phyloP scores from a whole-genome alignment of 345 rosid species.

The Ailanthus altissimus region DNA sequence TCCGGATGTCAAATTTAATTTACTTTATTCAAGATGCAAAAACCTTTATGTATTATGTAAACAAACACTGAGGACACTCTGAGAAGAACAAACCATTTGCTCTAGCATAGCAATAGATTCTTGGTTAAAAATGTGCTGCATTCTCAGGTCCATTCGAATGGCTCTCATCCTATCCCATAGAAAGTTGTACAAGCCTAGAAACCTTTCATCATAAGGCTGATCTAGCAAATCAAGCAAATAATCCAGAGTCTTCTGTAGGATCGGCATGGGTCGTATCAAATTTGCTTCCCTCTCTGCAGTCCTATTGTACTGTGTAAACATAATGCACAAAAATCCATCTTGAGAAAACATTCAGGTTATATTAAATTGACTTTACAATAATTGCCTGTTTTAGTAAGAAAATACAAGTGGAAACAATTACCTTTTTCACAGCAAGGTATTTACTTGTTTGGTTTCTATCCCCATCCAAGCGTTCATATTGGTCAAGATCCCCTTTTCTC shows the following conservation, averaged over 20 bases:
- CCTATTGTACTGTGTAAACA: constrained; percentile 69
- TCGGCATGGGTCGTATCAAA: constrained; percentile 90
- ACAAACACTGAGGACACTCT: constrained; percentile 11
- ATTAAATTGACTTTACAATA: constrained; percentile 4
- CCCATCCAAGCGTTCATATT: constrained; percentile 88
- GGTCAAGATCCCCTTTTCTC: constrained; percentile 98
- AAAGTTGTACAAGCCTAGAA: constrained; percentile 89
- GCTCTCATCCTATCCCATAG: constrained; percentile 99
- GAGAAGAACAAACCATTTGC: constrained; percentile 72
- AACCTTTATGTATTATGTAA: constrained; percentile 1
- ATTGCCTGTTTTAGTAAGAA: not conserved
- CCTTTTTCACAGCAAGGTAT: constrained; percentile 92
- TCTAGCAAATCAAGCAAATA: constrained; percentile 85
- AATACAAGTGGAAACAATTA: constrained; percentile 16
- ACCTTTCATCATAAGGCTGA: constrained; percentile 73
- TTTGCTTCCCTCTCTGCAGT: constrained; percentile 92
- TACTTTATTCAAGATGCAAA: constrained; percentile 12
- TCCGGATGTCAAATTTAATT: not conserved
- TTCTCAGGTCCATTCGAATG: constrained; percentile 90
- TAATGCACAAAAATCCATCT: constrained; percentile 26
- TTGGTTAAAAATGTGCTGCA: constrained; percentile 88
- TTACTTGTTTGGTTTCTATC: constrained; percentile 88
- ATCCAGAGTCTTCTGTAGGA: constrained; percentile 74
- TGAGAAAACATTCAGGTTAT: not conserved
- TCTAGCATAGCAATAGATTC: constrained; percentile 88